Base-by-base conservation (phyloP, 2,329 filamentous ascomycete species). In the Fusarium denticulatum region DNA sequence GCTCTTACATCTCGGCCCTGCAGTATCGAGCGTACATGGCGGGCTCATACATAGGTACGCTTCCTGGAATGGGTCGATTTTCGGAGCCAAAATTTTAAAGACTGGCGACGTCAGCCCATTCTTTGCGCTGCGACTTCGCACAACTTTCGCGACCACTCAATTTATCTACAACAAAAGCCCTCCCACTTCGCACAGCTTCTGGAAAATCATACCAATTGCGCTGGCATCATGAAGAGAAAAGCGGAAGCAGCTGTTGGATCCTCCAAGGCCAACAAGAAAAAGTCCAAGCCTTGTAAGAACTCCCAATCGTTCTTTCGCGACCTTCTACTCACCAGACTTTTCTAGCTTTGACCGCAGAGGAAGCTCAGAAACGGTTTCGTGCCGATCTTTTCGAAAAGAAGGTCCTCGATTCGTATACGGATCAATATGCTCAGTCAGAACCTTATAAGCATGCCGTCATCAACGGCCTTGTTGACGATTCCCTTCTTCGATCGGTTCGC, bases 381-480 rank as follows among this genome's bases (percentile, higher is more conserved):
- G 85, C 87, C 60, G 91, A 89, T 10, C 88, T 94, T 43, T 93
- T 94, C 79, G 88, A 91, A 74, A 80, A 87, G 60, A 77, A 86
- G 30, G 86, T 89, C 39, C 86, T 93, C 67, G 77, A 87, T 64
- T 81, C 86, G 39, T 93, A 94, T 81, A 89, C 88, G 15, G 79
- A 84, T 26, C 86, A 88, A 73, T 94, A 94, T 80, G 88, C 90
- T 60, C 79, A 84, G 13, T 94, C 92, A 15, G 82, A 85, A 24
- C 92, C 92, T 10, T 99, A 99, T 87, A 95, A 96, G 81, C 96
- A 99, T 82, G 93, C 93, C 76, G 96, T 99, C 58, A 97, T 99
- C 80, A 88, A 91, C 76, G 86, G 89, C 60, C 86, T 99, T 47
- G 92, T 98, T 81, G 87, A 96, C 83, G 92, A 96, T 77, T 83